These are phyloP conservation scores for Aspergillus saccharolyticus DNA, from an alignment of 495 filamentous ascomycete genomes.

Conservation along the genomic window DNA sequence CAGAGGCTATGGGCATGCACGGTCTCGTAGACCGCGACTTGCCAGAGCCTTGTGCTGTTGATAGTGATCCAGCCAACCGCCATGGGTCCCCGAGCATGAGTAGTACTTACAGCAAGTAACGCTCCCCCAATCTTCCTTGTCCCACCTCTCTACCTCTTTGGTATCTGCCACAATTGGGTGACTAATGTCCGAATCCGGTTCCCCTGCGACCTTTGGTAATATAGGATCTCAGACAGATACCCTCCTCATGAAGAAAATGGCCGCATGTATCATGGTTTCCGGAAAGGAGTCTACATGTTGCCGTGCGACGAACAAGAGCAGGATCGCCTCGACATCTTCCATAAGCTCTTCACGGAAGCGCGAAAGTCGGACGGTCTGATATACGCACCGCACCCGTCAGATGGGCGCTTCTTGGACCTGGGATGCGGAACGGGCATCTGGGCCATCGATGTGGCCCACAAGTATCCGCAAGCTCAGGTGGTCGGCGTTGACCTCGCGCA, in stretches of 20 bases:
- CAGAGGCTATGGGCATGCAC: slow-evolving; percentile 42
- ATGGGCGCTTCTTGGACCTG: slow-evolving; percentile 66
- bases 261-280: slow-evolving; percentile 45
- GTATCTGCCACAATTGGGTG: slow-evolving; percentile 1
- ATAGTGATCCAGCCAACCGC: slow-evolving; percentile 24
- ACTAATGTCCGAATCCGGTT: slow-evolving; percentile 17
- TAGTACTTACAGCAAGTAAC: slow-evolving; percentile 31
- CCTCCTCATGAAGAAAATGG: slow-evolving; percentile 42
- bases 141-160: not conserved
- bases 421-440: slow-evolving; percentile 91
- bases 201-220: not conserved
- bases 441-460: slow-evolving; percentile 78
- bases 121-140: slow-evolving; percentile 18
- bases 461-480: slow-evolving; percentile 58
- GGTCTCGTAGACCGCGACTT: slow-evolving; percentile 36
- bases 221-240: slow-evolving; percentile 33
- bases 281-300: slow-evolving; percentile 44
- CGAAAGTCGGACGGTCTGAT: slow-evolving; percentile 50
- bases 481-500: slow-evolving; percentile 71
- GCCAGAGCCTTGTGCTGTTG: slow-evolving; percentile 19
- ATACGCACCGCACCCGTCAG: slow-evolving; percentile 47
- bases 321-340: slow-evolving; percentile 73
- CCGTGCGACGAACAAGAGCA: slow-evolving; percentile 59
- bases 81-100: slow-evolving; percentile 29
- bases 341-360: slow-evolving; percentile 67